Conservation (phyloP, 768 basidiomycete genomes). For the Kondoa subrosea region DNA sequence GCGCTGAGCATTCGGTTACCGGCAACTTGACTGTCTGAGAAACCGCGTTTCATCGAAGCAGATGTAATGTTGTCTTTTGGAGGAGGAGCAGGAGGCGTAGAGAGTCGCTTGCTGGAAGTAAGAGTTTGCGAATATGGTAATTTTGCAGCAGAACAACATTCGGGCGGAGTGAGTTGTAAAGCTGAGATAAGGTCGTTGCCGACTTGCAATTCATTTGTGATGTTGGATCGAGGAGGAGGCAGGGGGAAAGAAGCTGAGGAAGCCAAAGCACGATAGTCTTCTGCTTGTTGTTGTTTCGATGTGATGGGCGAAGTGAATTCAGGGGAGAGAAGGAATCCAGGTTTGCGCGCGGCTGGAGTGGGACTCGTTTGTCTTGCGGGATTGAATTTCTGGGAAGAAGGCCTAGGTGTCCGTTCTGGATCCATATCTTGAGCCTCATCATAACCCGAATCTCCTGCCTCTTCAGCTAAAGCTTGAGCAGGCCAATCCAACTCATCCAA, state of each 20-base stretch:
- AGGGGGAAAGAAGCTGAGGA: not conserved
- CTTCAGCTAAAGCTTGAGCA: not conserved
- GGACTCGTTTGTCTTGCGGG: not conserved
- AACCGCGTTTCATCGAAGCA: not conserved
- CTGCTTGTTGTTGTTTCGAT: not conserved
- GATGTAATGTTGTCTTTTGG: not conserved
- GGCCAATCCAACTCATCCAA: not conserved
- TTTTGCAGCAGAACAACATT: not conserved
- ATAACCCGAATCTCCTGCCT: not conserved
- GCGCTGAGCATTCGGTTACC: not conserved
- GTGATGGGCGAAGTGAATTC: not conserved
- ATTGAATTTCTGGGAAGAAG: not conserved
- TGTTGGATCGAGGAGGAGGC: not conserved
- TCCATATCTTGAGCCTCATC: not conserved
- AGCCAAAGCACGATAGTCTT: not conserved
- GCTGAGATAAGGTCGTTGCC: not conserved
- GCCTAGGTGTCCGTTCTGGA: not conserved
- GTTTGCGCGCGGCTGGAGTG: not conserved
- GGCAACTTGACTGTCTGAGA: not conserved
- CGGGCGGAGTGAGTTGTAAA: not conserved
- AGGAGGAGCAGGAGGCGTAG: not conserved
- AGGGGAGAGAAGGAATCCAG: not conserved
- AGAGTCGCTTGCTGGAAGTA: not conserved
- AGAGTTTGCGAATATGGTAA: not conserved
- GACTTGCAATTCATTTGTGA: not conserved